A percentile compares a stretch with the other conserved stretches of the same genome.
These are phyloP conservation scores for Gomphus sp. DNA, from an alignment of 1,284 basidiomycete species.

Conservation along the genomic window DNA sequence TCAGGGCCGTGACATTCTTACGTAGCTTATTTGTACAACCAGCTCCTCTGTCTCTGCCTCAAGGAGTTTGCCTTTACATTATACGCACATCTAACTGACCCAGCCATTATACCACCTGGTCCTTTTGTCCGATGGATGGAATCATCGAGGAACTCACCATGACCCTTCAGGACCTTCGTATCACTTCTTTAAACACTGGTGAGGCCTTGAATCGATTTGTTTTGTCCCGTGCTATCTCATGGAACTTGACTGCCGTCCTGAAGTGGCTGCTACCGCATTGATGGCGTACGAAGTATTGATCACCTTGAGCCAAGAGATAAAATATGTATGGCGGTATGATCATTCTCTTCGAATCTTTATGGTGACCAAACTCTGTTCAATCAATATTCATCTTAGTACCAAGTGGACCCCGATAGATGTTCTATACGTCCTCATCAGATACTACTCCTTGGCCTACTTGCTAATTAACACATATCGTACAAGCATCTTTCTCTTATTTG, in stretches of 20 bases:
- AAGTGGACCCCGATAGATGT: no score
- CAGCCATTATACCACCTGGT: no score
- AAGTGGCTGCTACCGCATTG: no score
- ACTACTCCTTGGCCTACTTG: no score
- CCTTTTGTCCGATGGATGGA: background rate
- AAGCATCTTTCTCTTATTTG: background rate
- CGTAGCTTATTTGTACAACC: no score
- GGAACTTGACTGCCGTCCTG: background rate
- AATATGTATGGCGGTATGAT: slow-evolving; percentile 3
- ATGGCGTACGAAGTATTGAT: slow-evolving; percentile 2
- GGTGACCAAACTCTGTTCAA: background rate
- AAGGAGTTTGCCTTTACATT: no score
- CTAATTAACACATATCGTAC: no score
- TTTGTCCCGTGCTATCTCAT: background rate
- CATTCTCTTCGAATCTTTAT: background rate
- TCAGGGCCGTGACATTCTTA: no score
- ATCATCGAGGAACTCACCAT: background rate
- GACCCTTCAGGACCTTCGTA: background rate
- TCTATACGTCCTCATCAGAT: no score
- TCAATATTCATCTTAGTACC: background rate
- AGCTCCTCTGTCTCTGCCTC: no score
- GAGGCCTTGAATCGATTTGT: background rate
- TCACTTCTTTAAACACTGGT: background rate
- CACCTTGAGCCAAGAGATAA: background rate
- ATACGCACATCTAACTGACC: no score